Evolutionary conservation across 108 stramenopile genomes (phyloP), one percentile per base, ranked within the genome.

Genomic region (Nitzschia palea): DNA sequence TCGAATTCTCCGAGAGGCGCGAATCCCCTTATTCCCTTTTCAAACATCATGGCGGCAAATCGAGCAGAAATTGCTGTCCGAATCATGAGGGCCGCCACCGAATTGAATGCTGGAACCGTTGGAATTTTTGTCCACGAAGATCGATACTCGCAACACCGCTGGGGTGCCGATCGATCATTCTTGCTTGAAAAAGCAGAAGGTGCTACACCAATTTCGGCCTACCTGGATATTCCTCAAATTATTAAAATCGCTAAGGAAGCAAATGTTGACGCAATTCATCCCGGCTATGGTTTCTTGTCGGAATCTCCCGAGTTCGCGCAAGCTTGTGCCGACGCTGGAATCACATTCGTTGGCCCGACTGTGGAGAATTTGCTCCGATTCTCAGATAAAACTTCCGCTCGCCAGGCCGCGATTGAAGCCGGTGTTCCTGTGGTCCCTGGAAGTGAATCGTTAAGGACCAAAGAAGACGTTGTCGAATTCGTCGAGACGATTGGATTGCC

Each of bases 21-120:
- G 15, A 62, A 63, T 17, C 23, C 77, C 51, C 33, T 78, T 71
- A 20, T 48, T 48, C 47, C 47, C 8, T 78, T 86, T 70, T 48
- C 55, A 4, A 86, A 86, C 35, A 74, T 88, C 36, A 80, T 88
- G 80, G 87, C 87, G 8, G 89, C 91, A 44, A 98, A 98, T 79
- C 87, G 97, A 17, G 95, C 92, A 12, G 97, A 98, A 79, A 96
- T 98, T 55, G 94, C 97, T 14, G 83, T 91, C 30, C 90, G 97
- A 27, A 97, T 98, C 78, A 87, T 90, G 77, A 82, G 97, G 9
- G 97, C 95, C 8, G 84, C 81, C 2, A 89, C 90, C 23, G 97
- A 98, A 77, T 73, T 92, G 44, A 85, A 86, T 70, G 77, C 82
- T 42, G 81, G 71, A 37, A 80, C 80, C n/a, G 93, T 94, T 20